phyloP scores from a whole-genome alignment of 306 rosid species.

The Luffa aegyptiaca region DNA sequence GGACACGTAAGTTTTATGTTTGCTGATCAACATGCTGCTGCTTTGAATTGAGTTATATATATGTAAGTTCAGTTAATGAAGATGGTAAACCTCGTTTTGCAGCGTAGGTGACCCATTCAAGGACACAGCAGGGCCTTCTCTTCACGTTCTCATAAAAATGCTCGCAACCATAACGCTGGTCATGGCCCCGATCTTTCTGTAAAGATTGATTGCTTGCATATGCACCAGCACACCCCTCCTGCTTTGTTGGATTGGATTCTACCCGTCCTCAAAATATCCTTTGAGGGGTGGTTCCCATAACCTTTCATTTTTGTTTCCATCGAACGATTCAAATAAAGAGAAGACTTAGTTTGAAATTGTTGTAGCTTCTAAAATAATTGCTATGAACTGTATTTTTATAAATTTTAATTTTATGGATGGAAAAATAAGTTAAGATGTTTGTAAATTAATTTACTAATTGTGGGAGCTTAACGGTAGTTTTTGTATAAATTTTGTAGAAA shows the following conservation, averaged over 20 bases:
- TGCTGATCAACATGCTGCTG: background rate
- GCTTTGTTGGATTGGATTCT: background rate
- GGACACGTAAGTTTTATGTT: constrained; percentile 65
- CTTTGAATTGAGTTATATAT: background rate
- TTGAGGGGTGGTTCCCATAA: background rate
- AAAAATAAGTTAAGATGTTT: too few species aligned
- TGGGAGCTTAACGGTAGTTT: too few species aligned
- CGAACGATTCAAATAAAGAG: background rate
- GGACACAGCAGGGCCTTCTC: constrained; percentile 98
- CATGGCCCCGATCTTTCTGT: constrained; percentile 96
- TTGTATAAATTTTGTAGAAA: too few species aligned
- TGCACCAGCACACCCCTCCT: background rate
- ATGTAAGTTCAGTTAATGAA: background rate
- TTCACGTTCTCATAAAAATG: constrained; percentile 96
- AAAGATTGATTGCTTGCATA: constrained; percentile 16
- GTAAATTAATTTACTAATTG: too few species aligned
- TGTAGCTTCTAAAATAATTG: too few species aligned
- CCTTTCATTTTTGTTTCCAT: background rate
- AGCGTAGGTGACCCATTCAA: constrained; percentile 98
- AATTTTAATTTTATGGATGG: too few species aligned
- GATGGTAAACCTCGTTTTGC: constrained; percentile 17
- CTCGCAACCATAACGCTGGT: constrained; percentile 91
- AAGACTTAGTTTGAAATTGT: too few species aligned
- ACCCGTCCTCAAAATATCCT: background rate
- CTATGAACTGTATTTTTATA: too few species aligned